phyloP scores from a whole-genome alignment of 192 early-diverging fungal genomes.

The Chytriomyces hyalinus region DNA sequence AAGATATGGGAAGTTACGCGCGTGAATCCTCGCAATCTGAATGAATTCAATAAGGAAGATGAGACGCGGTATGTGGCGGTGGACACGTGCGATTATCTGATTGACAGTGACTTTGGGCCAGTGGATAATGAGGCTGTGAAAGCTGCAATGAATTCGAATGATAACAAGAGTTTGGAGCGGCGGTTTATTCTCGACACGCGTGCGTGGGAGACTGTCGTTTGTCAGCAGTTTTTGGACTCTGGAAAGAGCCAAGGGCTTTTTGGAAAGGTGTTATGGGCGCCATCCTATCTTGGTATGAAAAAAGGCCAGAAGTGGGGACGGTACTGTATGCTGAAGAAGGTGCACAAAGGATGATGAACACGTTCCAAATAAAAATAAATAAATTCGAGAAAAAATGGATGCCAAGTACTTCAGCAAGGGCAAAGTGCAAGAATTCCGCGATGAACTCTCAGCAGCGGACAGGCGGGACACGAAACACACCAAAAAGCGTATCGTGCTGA shows the following conservation, averaged over 20 bases:
- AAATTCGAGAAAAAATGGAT: background rate
- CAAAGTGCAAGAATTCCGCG: conserved; percentile 87
- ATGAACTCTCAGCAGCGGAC: conserved; percentile 79
- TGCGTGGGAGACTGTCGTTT: conserved; percentile 64
- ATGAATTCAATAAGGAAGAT: conserved; percentile 73
- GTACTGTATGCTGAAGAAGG: conserved; percentile 62
- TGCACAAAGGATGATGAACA: too few species aligned
- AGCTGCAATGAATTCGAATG: conserved; percentile 1
- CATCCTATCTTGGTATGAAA: conserved; percentile 49
- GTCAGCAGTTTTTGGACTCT: conserved; percentile 70
- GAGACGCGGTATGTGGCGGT: conserved; percentile 59
- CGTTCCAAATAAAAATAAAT: too few species aligned
- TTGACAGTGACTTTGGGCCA: conserved; percentile 57
- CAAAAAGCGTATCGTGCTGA: conserved; percentile 85
- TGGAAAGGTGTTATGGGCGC: conserved; percentile 55
- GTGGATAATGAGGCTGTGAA: background rate
- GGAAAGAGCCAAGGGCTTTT: conserved; percentile 21
- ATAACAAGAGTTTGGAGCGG: conserved; percentile 46
- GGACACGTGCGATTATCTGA: conserved; percentile 66
- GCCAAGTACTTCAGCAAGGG: conserved; percentile 57
- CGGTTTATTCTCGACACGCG: conserved; percentile 58
- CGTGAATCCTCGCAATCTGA: conserved; percentile 60
- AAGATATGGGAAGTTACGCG: conserved; percentile 32
- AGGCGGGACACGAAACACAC: conserved; percentile 81
- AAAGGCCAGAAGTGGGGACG: conserved; percentile 62